A percentile compares a stretch with the other conserved stretches of the same genome.
These are phyloP conservation scores for Nepenthes alata DNA, from an alignment of 179 eudicot genomes.

Conservation along the genomic window DNA sequence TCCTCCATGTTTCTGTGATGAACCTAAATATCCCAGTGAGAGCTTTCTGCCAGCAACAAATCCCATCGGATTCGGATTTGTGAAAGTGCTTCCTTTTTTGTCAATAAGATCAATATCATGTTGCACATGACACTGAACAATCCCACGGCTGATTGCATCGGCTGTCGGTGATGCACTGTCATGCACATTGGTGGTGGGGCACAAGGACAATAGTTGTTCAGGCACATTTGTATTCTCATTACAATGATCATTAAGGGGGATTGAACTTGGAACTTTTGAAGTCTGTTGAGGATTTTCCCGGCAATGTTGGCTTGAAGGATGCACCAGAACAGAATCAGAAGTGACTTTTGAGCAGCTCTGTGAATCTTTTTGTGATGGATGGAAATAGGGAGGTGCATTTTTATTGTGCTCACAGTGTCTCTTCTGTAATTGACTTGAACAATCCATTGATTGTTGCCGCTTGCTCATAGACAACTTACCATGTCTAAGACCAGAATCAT, in stretches of 20 bases:
- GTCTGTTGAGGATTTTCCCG: no score
- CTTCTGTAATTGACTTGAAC: neutral
- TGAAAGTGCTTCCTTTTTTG: neutral
- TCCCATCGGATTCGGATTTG: slow-evolving; percentile 9
- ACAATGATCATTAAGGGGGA: no score
- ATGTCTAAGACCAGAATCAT: neutral
- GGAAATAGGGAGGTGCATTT: neutral
- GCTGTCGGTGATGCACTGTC: neutral
- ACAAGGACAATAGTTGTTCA: neutral
- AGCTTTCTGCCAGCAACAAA: slow-evolving; percentile 16
- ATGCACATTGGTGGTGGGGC: neutral
- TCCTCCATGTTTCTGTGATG: slow-evolving; percentile 7
- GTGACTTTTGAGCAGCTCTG: neutral
- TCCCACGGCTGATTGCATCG: neutral
- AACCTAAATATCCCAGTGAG: slow-evolving; percentile 8
- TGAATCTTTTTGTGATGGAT: neutral
- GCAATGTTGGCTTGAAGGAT: no score
- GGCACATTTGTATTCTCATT: no score
- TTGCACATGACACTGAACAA: neutral
- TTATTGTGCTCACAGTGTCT: neutral
- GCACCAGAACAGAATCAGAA: no score
- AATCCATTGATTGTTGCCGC: slow-evolving; percentile 16
- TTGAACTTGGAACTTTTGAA: no score
- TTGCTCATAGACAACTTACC: slow-evolving; percentile 8
- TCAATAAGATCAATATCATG: slow-evolving; percentile 1